Evolutionary conservation across 2,329 filamentous ascomycete species (phyloP).

Genomic region (Colletotrichum tropicicola): DNA sequence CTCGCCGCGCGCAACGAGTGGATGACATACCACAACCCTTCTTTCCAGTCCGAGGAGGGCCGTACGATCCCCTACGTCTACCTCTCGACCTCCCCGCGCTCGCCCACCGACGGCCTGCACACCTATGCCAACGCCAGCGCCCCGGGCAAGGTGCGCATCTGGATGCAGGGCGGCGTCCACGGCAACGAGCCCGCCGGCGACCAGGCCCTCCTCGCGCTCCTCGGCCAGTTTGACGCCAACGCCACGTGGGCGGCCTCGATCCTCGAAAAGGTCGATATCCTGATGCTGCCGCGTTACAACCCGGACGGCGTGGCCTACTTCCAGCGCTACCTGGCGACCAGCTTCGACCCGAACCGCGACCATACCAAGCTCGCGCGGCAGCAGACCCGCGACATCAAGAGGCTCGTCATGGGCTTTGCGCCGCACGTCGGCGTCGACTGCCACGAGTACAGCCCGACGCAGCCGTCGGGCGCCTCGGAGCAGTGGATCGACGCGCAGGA

Average conservation of each 20-base stretch:
- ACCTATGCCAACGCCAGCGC: conserved; percentile 24
- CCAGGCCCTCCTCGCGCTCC: conserved; percentile 39
- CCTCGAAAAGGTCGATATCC: conserved; percentile 38
- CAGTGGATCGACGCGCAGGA: conserved; percentile 38
- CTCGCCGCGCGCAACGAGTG: conserved; percentile 35
- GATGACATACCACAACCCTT: conserved; percentile 34
- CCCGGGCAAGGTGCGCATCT: conserved; percentile 39
- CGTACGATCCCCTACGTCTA: conserved; percentile 34
- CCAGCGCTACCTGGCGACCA: conserved; percentile 39
- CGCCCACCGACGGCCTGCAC: background rate
- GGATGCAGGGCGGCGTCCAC: conserved; percentile 42
- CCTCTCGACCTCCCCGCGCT: conserved; percentile 18
- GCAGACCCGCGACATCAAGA: conserved; percentile 42
- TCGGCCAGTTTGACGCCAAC: conserved; percentile 40
- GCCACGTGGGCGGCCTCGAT: conserved; percentile 38
- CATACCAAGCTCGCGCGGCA: conserved; percentile 42
- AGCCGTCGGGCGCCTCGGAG: conserved; percentile 30
- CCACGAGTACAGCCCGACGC: conserved; percentile 40
- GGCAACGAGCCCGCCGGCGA: conserved; percentile 44
- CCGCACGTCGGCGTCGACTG: conserved; percentile 43
- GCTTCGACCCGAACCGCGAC: conserved; percentile 43
- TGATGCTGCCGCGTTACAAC: conserved; percentile 42
- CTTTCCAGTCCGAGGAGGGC: conserved; percentile 35
- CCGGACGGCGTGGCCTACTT: conserved; percentile 45
- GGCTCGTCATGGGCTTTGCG: conserved; percentile 36